phyloP scores from a whole-genome alignment of 202 grass and related monocot genomes.

The Tripidium arundinaceum region DNA sequence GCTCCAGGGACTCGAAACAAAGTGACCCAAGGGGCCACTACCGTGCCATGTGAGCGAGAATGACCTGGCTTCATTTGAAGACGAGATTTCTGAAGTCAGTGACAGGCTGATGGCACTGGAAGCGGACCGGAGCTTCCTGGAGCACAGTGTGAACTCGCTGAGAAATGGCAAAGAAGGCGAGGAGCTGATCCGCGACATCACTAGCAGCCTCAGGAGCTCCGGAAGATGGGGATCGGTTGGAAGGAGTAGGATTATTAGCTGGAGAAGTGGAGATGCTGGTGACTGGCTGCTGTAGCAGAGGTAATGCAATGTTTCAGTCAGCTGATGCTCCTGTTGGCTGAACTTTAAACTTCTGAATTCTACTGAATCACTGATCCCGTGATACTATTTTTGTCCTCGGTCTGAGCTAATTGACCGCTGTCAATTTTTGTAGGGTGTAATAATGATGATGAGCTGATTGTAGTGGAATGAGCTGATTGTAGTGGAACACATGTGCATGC shows the following conservation, averaged over 20 bases:
- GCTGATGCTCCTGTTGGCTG: background rate
- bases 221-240: slow-evolving; percentile 43
- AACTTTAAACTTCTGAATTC: background rate
- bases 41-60: slow-evolving; percentile 30
- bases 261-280: slow-evolving; percentile 32
- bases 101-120: slow-evolving; percentile 63
- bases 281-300: slow-evolving; percentile 1
- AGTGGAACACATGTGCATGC: background rate
- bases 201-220: slow-evolving; percentile 55
- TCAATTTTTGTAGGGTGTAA: slow-evolving; percentile 23
- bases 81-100: slow-evolving; percentile 56
- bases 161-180: slow-evolving; percentile 54
- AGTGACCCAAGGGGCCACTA: slow-evolving; percentile 17
- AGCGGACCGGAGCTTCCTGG: slow-evolving; percentile 70
- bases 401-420: background rate
- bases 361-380: background rate
- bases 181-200: slow-evolving; percentile 68
- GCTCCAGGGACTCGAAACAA: background rate
- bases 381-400: background rate
- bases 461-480: no score
- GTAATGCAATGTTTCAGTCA: slow-evolving; percentile 26
- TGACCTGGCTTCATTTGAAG: slow-evolving; percentile 42
- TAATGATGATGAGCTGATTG: slow-evolving; percentile 7
- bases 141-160: slow-evolving; percentile 83
- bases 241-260: slow-evolving; percentile 44